Conservation (phyloP, 345 rosid genomes). For the Hypericum androsaemum region DNA sequence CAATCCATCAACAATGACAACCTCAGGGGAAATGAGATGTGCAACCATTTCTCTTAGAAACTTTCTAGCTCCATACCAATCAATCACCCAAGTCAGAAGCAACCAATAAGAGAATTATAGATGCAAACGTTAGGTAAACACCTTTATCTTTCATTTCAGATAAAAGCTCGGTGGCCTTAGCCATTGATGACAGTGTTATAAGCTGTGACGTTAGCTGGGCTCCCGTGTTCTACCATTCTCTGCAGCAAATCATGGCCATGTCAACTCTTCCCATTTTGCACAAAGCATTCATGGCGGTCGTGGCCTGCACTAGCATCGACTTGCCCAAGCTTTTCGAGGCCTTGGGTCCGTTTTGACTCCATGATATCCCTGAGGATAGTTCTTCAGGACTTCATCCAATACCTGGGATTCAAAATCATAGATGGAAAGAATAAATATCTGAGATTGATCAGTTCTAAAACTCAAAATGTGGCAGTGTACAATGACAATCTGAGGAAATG, state of each 20-base stretch:
- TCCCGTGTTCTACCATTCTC: neutral
- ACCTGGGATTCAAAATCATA: constrained; percentile 78
- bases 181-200: too few relatives aligned
- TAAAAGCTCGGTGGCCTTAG: too few relatives aligned
- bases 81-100: neutral
- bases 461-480: too few relatives aligned
- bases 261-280: neutral
- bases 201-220: too few relatives aligned
- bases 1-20: too few relatives aligned
- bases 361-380: constrained; percentile 87
- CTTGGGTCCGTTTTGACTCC: constrained; percentile 84
- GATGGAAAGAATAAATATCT: constrained; percentile 1
- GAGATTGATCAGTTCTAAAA: neutral
- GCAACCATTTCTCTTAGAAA: neutral
- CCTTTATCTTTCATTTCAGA: too few relatives aligned
- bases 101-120: too few relatives aligned
- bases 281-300: neutral
- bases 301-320: too few relatives aligned
- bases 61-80: neutral
- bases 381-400: constrained; percentile 52
- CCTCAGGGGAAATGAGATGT: neutral
- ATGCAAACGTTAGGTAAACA: too few relatives aligned
- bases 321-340: constrained; percentile 65
- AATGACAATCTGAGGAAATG: too few relatives aligned
- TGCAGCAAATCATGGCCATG: neutral